Percentiles rank a stretch among this genome's conserved stretches.
phyloP scores from a whole-genome alignment of 176 grass and related monocot species.

The Rhipidocladum racemiflorum region DNA sequence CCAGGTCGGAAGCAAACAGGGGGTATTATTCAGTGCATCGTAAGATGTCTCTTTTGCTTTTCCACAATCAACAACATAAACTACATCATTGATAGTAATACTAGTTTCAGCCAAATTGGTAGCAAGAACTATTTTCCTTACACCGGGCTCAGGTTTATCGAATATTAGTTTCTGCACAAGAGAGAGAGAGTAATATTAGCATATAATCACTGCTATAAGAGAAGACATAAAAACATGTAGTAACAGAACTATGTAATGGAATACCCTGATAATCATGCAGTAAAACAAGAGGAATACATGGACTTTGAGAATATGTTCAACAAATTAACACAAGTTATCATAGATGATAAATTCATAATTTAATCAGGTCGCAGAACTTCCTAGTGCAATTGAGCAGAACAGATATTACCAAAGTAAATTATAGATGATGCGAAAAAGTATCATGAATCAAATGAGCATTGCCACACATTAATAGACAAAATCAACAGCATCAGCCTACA shows the following conservation, averaged over 20 bases:
- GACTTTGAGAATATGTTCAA: not conserved
- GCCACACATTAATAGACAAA: not conserved
- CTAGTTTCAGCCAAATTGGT: constrained; percentile 99
- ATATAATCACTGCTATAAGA: constrained; percentile 7
- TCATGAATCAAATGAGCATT: not conserved
- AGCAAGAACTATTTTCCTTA: constrained; percentile 97
- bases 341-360: not conserved
- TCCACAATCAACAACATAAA: constrained; percentile 96
- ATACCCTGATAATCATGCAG: not conserved
- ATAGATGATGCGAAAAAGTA: not conserved
- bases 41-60: constrained; percentile 99
- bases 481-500: not conserved
- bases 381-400: not conserved
- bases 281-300: not conserved
- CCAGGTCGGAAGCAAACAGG: constrained; percentile 95
- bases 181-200: not conserved
- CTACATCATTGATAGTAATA: constrained; percentile 98
- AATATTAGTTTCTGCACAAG: constrained; percentile 90
- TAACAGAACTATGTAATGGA: not conserved
- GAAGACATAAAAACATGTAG: not conserved
- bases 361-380: not conserved
- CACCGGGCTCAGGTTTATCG: constrained; percentile 72
- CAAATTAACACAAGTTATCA: not conserved
- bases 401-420: not conserved
- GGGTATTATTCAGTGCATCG: constrained; percentile 98